Percentiles rank a stretch among this genome's conserved stretches.
Conservation (phyloP, 2,329 filamentous ascomycete species). For the Ilyonectria mors-panacis region DNA sequence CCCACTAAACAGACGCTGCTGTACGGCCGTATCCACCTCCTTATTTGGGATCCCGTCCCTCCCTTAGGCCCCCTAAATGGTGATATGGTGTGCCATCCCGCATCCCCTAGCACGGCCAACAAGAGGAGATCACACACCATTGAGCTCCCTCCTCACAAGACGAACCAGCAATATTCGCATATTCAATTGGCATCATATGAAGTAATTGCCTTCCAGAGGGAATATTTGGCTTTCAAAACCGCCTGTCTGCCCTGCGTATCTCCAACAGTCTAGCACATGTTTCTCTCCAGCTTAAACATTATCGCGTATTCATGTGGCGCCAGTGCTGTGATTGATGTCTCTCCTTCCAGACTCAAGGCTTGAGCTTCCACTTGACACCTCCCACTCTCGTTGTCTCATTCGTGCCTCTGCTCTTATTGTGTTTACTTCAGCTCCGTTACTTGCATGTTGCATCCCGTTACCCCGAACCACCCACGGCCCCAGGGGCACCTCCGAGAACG, state of each 20-base stretch:
- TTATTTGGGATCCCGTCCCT: slow-evolving; percentile 37
- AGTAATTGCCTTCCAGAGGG: neutral
- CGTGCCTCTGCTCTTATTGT: neutral
- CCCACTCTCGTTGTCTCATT: slow-evolving; percentile 6
- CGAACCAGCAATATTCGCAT: slow-evolving; percentile 13
- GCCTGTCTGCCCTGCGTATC: too few species aligned
- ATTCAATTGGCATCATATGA: too few species aligned
- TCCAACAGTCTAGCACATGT: neutral
- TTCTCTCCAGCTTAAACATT: neutral
- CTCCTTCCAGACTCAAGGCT: neutral
- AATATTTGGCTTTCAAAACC: neutral
- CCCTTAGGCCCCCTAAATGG: slow-evolving; percentile 5
- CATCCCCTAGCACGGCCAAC: slow-evolving; percentile 17
- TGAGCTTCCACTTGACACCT: slow-evolving; percentile 1
- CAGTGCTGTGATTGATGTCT: slow-evolving; percentile 3
- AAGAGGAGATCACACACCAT: slow-evolving; percentile 6
- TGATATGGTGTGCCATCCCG: slow-evolving; percentile 13
- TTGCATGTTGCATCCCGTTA: slow-evolving; percentile 10
- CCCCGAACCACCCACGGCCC: neutral
- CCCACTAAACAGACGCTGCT: slow-evolving; percentile 30
- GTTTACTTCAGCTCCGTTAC: slow-evolving; percentile 6
- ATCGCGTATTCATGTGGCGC: neutral
- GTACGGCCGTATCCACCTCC: slow-evolving; percentile 38
- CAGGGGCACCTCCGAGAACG: neutral
- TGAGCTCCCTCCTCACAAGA: neutral